Base-by-base conservation (phyloP, 345 rosid species). In the Rhizophora mangle region DNA sequence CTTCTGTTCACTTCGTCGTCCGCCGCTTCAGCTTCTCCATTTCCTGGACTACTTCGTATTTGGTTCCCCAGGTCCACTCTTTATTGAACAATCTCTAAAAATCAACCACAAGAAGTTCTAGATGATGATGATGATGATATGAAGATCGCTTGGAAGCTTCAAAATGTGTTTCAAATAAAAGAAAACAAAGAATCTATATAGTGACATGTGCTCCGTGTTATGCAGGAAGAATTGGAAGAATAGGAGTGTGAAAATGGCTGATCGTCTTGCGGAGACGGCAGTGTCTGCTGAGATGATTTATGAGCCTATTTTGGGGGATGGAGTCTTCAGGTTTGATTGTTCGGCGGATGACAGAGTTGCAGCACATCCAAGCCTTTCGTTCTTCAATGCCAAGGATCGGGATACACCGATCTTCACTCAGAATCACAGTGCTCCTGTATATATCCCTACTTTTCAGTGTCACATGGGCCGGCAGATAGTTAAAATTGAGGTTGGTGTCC, bases 281-380 rank as follows among this genome's bases (percentile, higher is more conserved):
- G 80, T 79, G 19, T 59, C 78, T 61, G 43, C 30, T 24, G 60
- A 20, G 49, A 90, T 90, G 97, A 79, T 86, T 65, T 93, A 72
- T 74, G 76, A 85, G 84, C 85, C 94, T 3, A 88, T 93, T 30
- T 68, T 89, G 86, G 96, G 85, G 78, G 69, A 85, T 15, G 92
- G 91, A 39, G 80, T 90, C 79, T 93, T 93, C 76, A 73, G 96
- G 22, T 91, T 93, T 68, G 96, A 93, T 72, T 85, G 88, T 73
- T 87, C 88, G 6, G 64, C 68, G 19, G 76, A 83, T 19, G 82
- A 86, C 59, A 85, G 84, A 76, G 76, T 68, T n/a, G 83, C 87
- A 22, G 90, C 87, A 0, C 74, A 67, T 78, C 98, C 92, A 11
- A 89, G 94, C 76, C 74, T 87, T 46, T 93, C 98, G 2, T 93